Conservation (phyloP, 345 rosid genomes). For the Geranium rotundifolium region DNA sequence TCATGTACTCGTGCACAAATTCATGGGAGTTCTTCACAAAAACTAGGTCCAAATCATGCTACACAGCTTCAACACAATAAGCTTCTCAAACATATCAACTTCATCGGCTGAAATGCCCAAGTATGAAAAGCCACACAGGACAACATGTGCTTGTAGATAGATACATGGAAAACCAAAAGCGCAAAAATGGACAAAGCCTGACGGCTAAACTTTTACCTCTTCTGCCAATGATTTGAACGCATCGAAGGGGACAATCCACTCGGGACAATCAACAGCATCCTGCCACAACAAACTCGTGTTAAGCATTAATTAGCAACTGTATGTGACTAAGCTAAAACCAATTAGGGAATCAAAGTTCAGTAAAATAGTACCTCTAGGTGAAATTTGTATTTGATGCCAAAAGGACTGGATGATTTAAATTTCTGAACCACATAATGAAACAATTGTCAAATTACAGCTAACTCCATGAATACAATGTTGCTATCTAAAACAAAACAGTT, state of each 20-base stretch:
- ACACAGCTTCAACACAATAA: slow-evolving; percentile 12
- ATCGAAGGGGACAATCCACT: slow-evolving; percentile 93
- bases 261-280: slow-evolving; percentile 99
- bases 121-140: too few relatives aligned
- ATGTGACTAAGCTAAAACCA: not conserved
- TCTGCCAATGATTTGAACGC: slow-evolving; percentile 83
- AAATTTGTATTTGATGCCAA: slow-evolving; percentile 80
- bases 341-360: not conserved
- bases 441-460: not conserved
- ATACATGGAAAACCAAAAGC: too few relatives aligned
- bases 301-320: too few relatives aligned
- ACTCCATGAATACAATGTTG: not conserved
- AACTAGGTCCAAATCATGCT: slow-evolving; percentile 82
- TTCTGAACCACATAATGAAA: slow-evolving; percentile 43
- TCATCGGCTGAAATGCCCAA: too few relatives aligned
- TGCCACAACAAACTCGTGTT: slow-evolving; percentile 13
- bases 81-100: too few relatives aligned
- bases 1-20: slow-evolving; percentile 77
- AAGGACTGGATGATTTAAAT: slow-evolving; percentile 66
- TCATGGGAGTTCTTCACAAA: slow-evolving; percentile 90
- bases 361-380: slow-evolving; percentile 58
- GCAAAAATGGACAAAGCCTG: too few relatives aligned
- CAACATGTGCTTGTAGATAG: not conserved
- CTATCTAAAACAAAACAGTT: not conserved
- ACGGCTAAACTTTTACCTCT: slow-evolving; percentile 35